Evolutionary conservation across 1,139 yeast genomes (phyloP), one percentile per base, ranked within the genome.

Genomic region (Debaryomycetaceae sp.): DNA sequence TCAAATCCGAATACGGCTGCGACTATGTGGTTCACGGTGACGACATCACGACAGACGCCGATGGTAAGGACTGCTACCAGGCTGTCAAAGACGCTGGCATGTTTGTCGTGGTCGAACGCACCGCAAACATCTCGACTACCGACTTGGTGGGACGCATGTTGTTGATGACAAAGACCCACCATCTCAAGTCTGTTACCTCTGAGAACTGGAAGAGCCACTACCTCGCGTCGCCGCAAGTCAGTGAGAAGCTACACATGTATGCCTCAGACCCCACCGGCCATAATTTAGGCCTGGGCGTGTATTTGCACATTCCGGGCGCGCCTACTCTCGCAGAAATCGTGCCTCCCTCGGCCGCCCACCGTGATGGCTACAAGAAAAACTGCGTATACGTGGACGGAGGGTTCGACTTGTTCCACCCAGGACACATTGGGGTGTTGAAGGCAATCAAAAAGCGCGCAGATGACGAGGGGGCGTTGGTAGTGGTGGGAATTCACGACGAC

Each of bases 11-110:
- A 23, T 73, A 72, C 47, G 75, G 72, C 6, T 90, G 98, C 56
- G 58, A 72, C 43, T 90, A 77, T 48, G 98, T 90, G 13, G 95
- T 90, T 10, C 98, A 90, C 51, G 98, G 98, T 4, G 98, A 90
- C 53, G 98, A 90, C 48, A 86, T 90, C 42, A 90, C 97, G 18
- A 81, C 95, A 1, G 97, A 90, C 53, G 95, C 95, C 19, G 69
- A 85, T 45, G 98, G 98, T 0, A 75, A 83, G 33, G 98, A 90
- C 54, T 83, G 96, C 45, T 90, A 90, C 55, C 80, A 79, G 37
- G 65, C 53, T 15, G 85, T 87, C 37, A 87, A 87, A 51, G 87
- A 83, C 32, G 56, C 75, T 50, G 95, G 93, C n/a, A 60, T 87
- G 42, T 83, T 87, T 51, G 70, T 78, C 21, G 87, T 85, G 14